Percentiles rank a stretch among this genome's conserved stretches.
phyloP scores from a whole-genome alignment of 169 alveolate species.

The Cryptosporidium sp. region DNA sequence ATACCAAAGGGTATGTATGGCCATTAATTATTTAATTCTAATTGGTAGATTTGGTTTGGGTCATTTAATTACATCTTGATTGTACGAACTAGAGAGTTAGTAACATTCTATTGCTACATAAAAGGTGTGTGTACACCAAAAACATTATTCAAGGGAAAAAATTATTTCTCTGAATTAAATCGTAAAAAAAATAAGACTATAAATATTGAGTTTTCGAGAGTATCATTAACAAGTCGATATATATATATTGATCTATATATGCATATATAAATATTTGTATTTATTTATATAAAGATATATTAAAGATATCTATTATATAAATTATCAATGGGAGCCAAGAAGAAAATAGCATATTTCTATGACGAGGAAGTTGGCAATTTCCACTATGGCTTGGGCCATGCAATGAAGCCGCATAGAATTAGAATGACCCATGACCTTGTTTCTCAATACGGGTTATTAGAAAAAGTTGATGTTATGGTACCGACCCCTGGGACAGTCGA shows the following conservation, averaged over 20 bases:
- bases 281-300: neutral
- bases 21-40: neutral
- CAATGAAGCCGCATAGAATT: conserved; percentile 92
- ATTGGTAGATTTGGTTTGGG: conserved; percentile 16
- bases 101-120: neutral
- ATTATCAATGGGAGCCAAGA: conserved; percentile 59
- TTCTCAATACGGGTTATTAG: conserved; percentile 83
- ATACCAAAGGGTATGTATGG: neutral
- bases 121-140: neutral
- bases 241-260: neutral
- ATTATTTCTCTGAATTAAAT: neutral
- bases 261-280: too few relatives aligned
- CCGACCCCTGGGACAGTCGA: conserved; percentile 75
- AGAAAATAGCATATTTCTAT: conserved; percentile 83
- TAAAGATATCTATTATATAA: neutral
- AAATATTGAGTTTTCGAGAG: neutral
- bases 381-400: conserved; percentile 86
- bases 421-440: conserved; percentile 88
- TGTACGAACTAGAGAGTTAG: neutral
- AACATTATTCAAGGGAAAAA: neutral
- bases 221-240: neutral
- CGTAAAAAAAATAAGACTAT: neutral
- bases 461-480: conserved; percentile 70
- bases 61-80: neutral
- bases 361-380: conserved; percentile 87